phyloP scores from a whole-genome alignment of 2,329 filamentous ascomycete species.

The Pseudogymnoascus sp. region DNA sequence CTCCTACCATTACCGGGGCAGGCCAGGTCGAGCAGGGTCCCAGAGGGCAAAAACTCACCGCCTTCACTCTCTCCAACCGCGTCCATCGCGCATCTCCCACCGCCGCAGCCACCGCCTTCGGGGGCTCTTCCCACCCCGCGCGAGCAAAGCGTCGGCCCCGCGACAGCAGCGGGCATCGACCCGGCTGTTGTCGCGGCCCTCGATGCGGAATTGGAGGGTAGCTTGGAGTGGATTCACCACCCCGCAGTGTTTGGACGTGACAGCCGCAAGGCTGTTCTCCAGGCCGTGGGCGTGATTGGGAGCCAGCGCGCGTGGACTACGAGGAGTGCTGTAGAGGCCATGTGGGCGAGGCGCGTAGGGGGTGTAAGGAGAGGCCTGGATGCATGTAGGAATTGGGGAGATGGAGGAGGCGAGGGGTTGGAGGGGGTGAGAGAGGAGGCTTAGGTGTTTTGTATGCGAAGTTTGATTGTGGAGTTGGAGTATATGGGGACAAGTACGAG shows the following conservation, averaged over 20 bases:
- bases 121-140: constrained; percentile 40
- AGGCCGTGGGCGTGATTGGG: constrained; percentile 93
- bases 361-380: constrained; percentile 79
- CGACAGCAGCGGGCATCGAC: constrained; percentile 67
- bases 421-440: constrained; percentile 11
- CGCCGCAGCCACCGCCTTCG: constrained; percentile 28
- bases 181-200: constrained; percentile 72
- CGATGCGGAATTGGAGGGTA: constrained; percentile 82
- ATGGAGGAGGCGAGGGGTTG: constrained; percentile 62
- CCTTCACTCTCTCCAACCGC: not conserved
- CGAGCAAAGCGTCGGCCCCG: constrained; percentile 39
- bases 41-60: not conserved
- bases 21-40: not conserved
- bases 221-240: constrained; percentile 95
- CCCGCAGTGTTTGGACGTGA: constrained; percentile 91
- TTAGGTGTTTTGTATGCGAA: not conserved
- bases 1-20: not conserved
- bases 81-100: constrained; percentile 20
- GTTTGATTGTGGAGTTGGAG: not conserved
- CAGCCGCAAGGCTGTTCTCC: constrained; percentile 88
- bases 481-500: not conserved
- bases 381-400: constrained; percentile 83
- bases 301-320: constrained; percentile 92
- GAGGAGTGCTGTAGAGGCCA: constrained; percentile 76
- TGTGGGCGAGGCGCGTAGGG: constrained; percentile 77